Evolutionary conservation across 305 asterid genomes (phyloP), one percentile per base, ranked within the genome.

Genomic region (Fraxinus angustifolia): DNA sequence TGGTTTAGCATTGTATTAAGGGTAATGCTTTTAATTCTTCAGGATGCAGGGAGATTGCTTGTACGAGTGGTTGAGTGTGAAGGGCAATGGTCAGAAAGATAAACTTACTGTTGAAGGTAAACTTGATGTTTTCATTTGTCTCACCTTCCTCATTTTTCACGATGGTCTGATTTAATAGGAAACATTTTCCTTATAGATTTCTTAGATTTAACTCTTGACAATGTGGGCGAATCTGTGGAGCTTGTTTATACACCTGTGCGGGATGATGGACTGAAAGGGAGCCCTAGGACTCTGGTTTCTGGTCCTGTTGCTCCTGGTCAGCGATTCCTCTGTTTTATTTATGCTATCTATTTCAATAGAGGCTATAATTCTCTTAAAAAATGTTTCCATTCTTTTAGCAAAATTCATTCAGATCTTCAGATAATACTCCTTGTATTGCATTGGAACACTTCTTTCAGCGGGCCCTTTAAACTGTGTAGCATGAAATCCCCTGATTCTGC

Each of bases 31-130:
- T 86, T 71, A 77, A 79, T 83, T 79, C 77, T 86, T 78, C 93
- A 96, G 99, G 89, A 91, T 85, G 89, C 95, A 88, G 83, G 99
- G 99, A 79, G 93, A 90, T 75, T 93, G 98, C 90, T 78, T 85
- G 80, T 87, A 78, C 53, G 97, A 96, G 87, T 96, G 99, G 99
- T 92, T 90, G 87, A 85, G 92, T 84, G 90, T 92, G 85, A 92
- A 90, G 83, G 84, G 78, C 73, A 75, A 84, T 86, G 98, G 96
- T 79, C 84, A 81, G 75, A 92, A 82, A 85, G 95, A 93, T 86
- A 91, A 88, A 88, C 89, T 93, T 82, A 86, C 85, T 74, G 83
- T 82, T 81, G 91, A 93, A 35, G 99, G 99, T 91, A 83, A 78
- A 84, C 76, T 75, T 36, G 36, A 38, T 68, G 42, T 42, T 56